Percentiles rank a stretch among this genome's conserved stretches.
Evolutionary conservation across 108 stramenopile species (phyloP).

Genomic region (Aureococcus anophagefferens): DNA sequence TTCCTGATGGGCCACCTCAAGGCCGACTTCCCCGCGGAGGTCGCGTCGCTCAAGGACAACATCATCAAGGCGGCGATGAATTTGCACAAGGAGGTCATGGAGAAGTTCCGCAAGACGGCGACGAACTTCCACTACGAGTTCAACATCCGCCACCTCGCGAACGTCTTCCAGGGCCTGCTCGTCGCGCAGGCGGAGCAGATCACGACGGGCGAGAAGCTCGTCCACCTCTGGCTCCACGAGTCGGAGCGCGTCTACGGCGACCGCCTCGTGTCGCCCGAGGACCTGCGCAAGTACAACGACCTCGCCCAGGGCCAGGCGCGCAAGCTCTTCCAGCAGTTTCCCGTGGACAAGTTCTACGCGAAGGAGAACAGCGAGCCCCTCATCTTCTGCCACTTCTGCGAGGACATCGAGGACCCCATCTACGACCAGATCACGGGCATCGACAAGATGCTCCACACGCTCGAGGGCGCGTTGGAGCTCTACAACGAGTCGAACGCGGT

Average conservation of each 20-base stretch:
- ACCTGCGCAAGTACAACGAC: conserved; percentile 41
- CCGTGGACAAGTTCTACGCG: conserved; percentile 40
- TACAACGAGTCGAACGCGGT: conserved; percentile 51
- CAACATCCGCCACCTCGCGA: conserved; percentile 59
- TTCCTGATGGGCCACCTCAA: conserved; percentile 55
- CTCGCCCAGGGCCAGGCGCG: conserved; percentile 46
- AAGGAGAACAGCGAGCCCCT: conserved; percentile 40
- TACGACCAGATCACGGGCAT: conserved; percentile 35
- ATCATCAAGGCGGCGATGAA: conserved; percentile 45
- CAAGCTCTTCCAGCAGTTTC: conserved; percentile 42
- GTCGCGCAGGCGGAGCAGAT: conserved; percentile 38
- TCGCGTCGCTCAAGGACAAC: conserved; percentile 25
- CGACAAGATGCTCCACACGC: conserved; percentile 17
- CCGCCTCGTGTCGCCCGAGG: conserved; percentile 47
- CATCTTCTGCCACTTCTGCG: conserved; percentile 48
- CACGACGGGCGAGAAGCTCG: conserved; percentile 43
- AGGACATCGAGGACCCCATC: conserved; percentile 28
- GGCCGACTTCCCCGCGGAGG: conserved; percentile 13
- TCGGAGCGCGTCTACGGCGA: conserved; percentile 63
- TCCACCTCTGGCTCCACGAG: conserved; percentile 64
- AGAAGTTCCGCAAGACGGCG: conserved; percentile 55
- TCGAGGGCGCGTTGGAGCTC: conserved; percentile 33
- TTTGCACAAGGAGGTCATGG: conserved; percentile 34
- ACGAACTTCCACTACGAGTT: conserved; percentile 69
- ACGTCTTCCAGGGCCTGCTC: conserved; percentile 61